Evolutionary conservation across 352 stramenopile species (phyloP), one percentile per base, ranked within the genome.

Genomic region (Pythium coloratum): DNA sequence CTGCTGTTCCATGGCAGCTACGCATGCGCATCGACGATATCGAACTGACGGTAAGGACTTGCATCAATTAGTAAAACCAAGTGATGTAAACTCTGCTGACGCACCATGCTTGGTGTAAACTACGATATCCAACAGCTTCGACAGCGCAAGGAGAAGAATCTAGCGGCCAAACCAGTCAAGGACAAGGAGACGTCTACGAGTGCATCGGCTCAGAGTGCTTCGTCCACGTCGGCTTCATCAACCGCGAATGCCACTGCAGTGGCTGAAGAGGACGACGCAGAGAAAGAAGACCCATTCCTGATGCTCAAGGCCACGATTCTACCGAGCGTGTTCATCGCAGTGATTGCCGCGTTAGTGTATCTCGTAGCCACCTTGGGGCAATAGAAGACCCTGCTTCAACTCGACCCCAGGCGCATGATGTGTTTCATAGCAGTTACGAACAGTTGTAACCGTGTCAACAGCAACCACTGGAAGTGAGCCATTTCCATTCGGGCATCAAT

Each of bases 21-120:
- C 66, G 70, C 50, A 74, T 80, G 80, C 88, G 84, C 55, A 90
- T 93, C 62, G 83, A 93, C 62, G 86, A 93, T 57, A 73, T 95
- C 10, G 86, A 95, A 57, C 75, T 91, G 42, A 92, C 86, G 74
- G 86, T 95, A 50, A 32, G 81, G 34, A 1, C 24, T 30, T 6
- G 49, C 18, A 59, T 18, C 36, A 16, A 55, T 61, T 10, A 58
- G 33, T 50, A 18, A 28, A 14, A 26, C 8, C 24, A 28, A 13
- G 7, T 54, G 6, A 6, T 47, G 18, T 18, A 16, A 26, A 12
- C 34, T 30, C 24, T 33, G 20, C n/a, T 4, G 26, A 53, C 38
- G 9, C 34, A 20, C 36, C 20, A 44, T 26, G 7, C 34, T 36
- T 10, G 34, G 10, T 28, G 55, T 13, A 28, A 62, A 14, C 10